phyloP scores from a whole-genome alignment of 2,329 filamentous ascomycete species.

The Stagonosporopsis vannaccii region DNA sequence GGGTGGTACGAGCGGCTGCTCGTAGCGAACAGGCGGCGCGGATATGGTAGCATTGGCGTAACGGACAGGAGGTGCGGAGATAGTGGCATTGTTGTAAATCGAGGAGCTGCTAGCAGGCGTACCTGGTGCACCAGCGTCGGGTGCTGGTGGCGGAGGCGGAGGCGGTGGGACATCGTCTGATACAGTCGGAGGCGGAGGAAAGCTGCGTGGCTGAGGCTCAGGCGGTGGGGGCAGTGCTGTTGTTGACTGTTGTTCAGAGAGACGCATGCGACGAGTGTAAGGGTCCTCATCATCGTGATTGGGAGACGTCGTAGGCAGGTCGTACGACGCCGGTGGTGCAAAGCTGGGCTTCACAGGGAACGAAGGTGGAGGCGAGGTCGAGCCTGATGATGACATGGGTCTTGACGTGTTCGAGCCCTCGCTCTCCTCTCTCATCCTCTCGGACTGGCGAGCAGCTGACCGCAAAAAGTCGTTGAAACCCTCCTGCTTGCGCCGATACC shows the following conservation, averaged over 20 bases:
- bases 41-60: conserved; percentile 76
- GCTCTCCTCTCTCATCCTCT: conserved; percentile 22
- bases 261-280: conserved; percentile 31
- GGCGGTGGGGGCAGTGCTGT: conserved; percentile 21
- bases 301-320: conserved; percentile 14
- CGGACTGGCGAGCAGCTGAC: conserved; percentile 21
- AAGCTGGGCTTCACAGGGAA: conserved; percentile 48
- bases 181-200: conserved; percentile 23
- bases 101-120: conserved; percentile 7
- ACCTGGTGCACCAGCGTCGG: conserved; percentile 50
- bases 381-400: conserved; percentile 23
- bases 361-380: conserved; percentile 16
- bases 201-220: conserved; percentile 7
- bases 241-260: conserved; percentile 21
- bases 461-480: conserved; percentile 36
- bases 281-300: conserved; percentile 38
- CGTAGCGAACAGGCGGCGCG: conserved; percentile 79
- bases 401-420: conserved; percentile 19
- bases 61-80: conserved; percentile 79
- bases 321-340: conserved; percentile 54
- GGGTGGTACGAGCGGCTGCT: conserved; percentile 26
- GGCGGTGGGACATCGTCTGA: conserved; percentile 23
- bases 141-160: conserved; percentile 58
- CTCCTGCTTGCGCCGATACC: conserved; percentile 33
- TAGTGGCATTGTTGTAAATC: conserved; percentile 59